Conservation (phyloP, 2,329 filamentous ascomycete species). For the Aureobasidium sp. region DNA sequence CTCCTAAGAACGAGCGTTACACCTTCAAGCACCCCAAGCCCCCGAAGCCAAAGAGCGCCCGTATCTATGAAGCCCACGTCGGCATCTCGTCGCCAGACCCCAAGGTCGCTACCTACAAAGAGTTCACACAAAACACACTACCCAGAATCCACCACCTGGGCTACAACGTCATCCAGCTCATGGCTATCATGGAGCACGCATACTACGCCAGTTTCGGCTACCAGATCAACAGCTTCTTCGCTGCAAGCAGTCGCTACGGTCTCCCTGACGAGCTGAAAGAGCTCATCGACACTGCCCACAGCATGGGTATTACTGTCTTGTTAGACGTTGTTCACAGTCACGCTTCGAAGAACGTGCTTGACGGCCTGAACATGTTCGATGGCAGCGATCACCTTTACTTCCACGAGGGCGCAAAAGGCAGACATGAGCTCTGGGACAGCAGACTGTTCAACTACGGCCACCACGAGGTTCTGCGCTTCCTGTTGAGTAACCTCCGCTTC, state of each 20-base stretch:
- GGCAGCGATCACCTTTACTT: constrained; percentile 94
- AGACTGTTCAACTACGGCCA: constrained; percentile 93
- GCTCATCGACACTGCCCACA: constrained; percentile 88
- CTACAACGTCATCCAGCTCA: constrained; percentile 96
- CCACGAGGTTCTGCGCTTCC: constrained; percentile 91
- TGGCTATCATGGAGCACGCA: constrained; percentile 99
- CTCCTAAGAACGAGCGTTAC: constrained; percentile 67
- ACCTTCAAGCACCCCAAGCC: constrained; percentile 76
- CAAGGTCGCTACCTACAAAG: constrained; percentile 87
- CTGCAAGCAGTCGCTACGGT: constrained; percentile 90
- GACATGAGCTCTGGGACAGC: constrained; percentile 92
- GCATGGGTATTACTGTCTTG: constrained; percentile 81
- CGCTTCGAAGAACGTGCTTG: constrained; percentile 92
- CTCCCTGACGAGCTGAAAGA: constrained; percentile 92
- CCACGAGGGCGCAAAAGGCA: constrained; percentile 74
- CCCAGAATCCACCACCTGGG: constrained; percentile 83
- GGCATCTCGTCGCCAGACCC: constrained; percentile 91
- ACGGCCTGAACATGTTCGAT: constrained; percentile 93
- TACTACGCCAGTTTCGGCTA: constrained; percentile 99
- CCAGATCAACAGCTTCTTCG: constrained; percentile 98
- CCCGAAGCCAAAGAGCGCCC: constrained; percentile 73
- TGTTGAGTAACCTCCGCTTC: constrained; percentile 90
- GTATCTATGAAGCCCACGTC: constrained; percentile 97
- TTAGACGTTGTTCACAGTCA: constrained; percentile 97
- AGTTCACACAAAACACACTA: constrained; percentile 88